Percentiles rank a stretch among this genome's conserved stretches.
These are phyloP conservation scores for Globisporangium canariense DNA, from an alignment of 352 stramenopile species.

Conservation along the genomic window DNA sequence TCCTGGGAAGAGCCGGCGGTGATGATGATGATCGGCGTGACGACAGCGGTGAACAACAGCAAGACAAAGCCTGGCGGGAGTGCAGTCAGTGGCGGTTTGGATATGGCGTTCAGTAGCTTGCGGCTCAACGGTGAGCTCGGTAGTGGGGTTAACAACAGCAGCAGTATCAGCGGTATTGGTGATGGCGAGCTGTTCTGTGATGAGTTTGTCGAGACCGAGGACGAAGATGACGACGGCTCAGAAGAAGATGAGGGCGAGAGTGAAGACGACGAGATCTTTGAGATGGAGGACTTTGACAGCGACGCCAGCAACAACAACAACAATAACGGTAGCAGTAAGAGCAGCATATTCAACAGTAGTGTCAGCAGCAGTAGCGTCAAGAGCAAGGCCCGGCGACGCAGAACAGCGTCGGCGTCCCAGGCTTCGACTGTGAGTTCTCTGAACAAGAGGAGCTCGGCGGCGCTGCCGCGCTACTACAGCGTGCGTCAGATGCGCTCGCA, in stretches of 20 bases:
- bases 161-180: not conserved
- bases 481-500: conserved; percentile 26
- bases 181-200: conserved; percentile 15
- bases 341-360: conserved; percentile 11
- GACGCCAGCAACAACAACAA: conserved; percentile 13
- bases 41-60: not conserved
- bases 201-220: conserved; percentile 35
- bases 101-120: conserved; percentile 18
- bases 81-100: conserved; percentile 6
- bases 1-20: conserved; percentile 64
- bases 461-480: conserved; percentile 17
- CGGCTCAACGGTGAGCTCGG: conserved; percentile 23
- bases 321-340: conserved; percentile 22
- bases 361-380: conserved; percentile 4
- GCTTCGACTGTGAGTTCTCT: conserved; percentile 6
- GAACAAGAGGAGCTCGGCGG: conserved; percentile 4
- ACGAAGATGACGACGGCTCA: conserved; percentile 38
- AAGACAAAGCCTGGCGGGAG: not conserved
- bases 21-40: conserved; percentile 43
- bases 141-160: conserved; percentile 14
- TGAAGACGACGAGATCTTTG: conserved; percentile 68
- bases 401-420: conserved; percentile 18
- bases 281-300: conserved; percentile 65
- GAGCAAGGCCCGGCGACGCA: conserved; percentile 4
- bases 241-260: conserved; percentile 37